phyloP scores from a whole-genome alignment of 1,139 yeast species.

The Hansenula sp. region DNA sequence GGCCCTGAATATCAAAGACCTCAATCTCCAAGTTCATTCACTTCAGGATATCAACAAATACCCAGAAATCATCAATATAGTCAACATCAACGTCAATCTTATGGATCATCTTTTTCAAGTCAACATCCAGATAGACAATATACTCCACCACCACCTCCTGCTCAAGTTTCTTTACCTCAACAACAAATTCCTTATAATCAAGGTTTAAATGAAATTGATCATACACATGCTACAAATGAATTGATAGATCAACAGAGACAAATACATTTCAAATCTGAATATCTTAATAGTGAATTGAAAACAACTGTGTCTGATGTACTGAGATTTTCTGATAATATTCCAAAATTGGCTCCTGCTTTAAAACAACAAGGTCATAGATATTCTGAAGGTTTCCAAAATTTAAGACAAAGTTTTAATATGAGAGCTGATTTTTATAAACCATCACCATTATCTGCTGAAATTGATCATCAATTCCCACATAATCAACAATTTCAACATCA shows the following conservation, averaged over 20 bases:
- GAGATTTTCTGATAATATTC: slow-evolving; percentile 19
- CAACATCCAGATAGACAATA: neutral
- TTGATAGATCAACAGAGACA: slow-evolving; percentile 13
- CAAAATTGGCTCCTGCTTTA: slow-evolving; percentile 19
- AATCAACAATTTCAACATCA: neutral
- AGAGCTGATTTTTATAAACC: slow-evolving; percentile 18
- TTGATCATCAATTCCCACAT: slow-evolving; percentile 2
- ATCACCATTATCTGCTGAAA: slow-evolving; percentile 4
- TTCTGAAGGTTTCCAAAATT: slow-evolving; percentile 11
- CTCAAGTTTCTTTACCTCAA: neutral
- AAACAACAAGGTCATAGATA: slow-evolving; percentile 9
- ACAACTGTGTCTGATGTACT: slow-evolving; percentile 18
- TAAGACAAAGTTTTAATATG: slow-evolving; percentile 16
- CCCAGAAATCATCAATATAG: slow-evolving; percentile 11
- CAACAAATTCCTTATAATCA: neutral
- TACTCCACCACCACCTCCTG: neutral
- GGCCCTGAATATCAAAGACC: neutral
- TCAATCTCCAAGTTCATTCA: neutral
- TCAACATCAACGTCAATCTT: slow-evolving; percentile 2
- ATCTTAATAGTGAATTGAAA: slow-evolving; percentile 11
- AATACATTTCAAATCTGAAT: slow-evolving; percentile 10
- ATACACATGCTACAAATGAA: slow-evolving; percentile 7
- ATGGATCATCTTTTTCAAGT: neutral
- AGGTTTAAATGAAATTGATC: slow-evolving; percentile 1
- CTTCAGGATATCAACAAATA: slow-evolving; percentile 9